Evolutionary conservation across 208 protist species (phyloP), one percentile per base, ranked within the genome.

Genomic region (Acanthamoeba healyi): DNA sequence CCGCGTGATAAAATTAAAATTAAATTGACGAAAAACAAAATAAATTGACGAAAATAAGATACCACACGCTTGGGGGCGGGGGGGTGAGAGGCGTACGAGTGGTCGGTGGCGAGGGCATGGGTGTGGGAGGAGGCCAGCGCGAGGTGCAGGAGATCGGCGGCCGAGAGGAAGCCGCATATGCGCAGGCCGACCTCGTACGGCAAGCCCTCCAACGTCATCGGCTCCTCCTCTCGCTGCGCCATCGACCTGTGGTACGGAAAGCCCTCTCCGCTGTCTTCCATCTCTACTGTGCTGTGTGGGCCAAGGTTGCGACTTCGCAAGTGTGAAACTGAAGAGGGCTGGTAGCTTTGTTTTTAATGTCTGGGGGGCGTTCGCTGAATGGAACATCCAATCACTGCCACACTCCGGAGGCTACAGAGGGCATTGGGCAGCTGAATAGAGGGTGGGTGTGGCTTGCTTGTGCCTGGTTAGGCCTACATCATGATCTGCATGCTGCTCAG

Each of bases 171-270:
- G 38, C 15, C 22, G 67, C 67, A 77, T 36, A 77, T 36, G 9
- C 67, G 32, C 29, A 77, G 67, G 67, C 67, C 29, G 36, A 77
- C 4, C 38, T 77, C 67, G 67, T 77, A 77, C 3, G 67, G 67
- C 67, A 77, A 46, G 5, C 6, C 22, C 67, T 77, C 67, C 36
- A 77, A 44, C 24, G 61, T 67, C 61, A 61, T 15, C 54, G 22
- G 15, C 22, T 61, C 54, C 22, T 29, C 54, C 19, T 22, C 22
- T 61, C n/a, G 22, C 54, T 61, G n/a, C n/a, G n/a, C n/a, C n/a
- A n/a, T 61, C 3, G 54, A 0, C 54, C 22, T 26, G 7, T 24
- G 54, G 15, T 61, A 24, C 6, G 14, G 2, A 54, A 19, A 54
- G 49, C 49, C 49, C 49, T n/a, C 54, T 4, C 22, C 22, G 19